These are phyloP conservation scores for Geum urbanum DNA, from an alignment of 306 rosid species.

Conservation along the genomic window DNA sequence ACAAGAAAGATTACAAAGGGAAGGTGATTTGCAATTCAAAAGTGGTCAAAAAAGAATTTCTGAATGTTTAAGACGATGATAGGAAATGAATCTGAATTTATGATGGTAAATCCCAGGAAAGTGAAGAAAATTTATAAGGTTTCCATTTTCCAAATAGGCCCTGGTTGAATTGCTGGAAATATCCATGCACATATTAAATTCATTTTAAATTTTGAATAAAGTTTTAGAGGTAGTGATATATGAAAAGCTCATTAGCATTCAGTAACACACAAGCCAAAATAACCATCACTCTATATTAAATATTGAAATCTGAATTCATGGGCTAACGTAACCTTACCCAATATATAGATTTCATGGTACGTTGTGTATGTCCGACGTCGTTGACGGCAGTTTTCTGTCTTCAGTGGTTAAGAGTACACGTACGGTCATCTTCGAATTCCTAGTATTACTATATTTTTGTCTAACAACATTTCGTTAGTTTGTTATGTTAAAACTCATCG, in stretches of 20 bases:
- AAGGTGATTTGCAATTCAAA: background rate
- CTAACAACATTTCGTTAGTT: no score
- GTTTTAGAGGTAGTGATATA: background rate
- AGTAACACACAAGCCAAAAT: background rate
- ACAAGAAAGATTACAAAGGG: background rate
- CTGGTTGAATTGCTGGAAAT: background rate
- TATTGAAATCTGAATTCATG: background rate
- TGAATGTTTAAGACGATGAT: background rate
- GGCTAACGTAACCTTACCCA: background rate
- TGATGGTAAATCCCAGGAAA: slow-evolving; percentile 1
- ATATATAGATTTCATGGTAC: background rate
- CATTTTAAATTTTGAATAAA: background rate
- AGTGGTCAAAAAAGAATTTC: background rate
- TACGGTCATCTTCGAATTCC: no score
- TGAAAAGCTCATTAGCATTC: slow-evolving; percentile 5
- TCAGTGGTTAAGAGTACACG: background rate
- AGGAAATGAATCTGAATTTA: background rate
- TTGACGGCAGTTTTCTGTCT: no score
- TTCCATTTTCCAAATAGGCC: background rate
- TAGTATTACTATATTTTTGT: no score
- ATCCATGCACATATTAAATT: slow-evolving; percentile 8
- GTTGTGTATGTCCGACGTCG: no score
- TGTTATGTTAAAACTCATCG: no score
- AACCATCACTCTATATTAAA: background rate
- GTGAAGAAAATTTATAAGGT: background rate